phyloP scores from a whole-genome alignment of 2,329 filamentous ascomycete genomes.

The Arthrinium puccinioides region DNA sequence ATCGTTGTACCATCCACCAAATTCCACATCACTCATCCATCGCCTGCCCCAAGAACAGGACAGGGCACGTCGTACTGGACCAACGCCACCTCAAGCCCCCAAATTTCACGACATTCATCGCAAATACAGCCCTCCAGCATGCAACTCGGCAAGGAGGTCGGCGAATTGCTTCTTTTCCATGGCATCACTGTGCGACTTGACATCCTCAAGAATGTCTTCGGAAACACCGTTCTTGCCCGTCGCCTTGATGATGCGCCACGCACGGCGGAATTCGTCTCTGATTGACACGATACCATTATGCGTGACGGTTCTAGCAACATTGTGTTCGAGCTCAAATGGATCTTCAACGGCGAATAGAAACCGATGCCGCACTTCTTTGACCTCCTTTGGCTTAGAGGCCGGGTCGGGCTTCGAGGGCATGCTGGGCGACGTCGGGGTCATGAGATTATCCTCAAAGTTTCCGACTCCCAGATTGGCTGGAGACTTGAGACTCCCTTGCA shows the following conservation, averaged over 20 bases:
- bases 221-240: background rate
- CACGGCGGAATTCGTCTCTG: constrained; percentile 75
- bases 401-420: constrained; percentile 7
- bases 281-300: constrained; percentile 77
- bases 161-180: background rate
- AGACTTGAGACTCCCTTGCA: constrained; percentile 8
- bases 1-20: no score
- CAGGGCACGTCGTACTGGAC: no score
- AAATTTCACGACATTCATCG: no score
- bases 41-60: no score
- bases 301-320: constrained; percentile 80
- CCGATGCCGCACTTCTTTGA: constrained; percentile 68
- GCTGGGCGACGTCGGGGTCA: constrained; percentile 7
- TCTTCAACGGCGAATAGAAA: constrained; percentile 89
- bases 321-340: constrained; percentile 82
- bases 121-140: background rate
- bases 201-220: constrained; percentile 1
- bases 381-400: constrained; percentile 25
- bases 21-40: no score
- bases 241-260: constrained; percentile 58
- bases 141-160: constrained; percentile 1
- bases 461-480: constrained; percentile 10
- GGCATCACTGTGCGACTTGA: constrained; percentile 1
- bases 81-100: no score
- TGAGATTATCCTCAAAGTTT: constrained; percentile 3